Conservation (phyloP, 2,329 filamentous ascomycete species). For the Hypoxylon sp. region DNA sequence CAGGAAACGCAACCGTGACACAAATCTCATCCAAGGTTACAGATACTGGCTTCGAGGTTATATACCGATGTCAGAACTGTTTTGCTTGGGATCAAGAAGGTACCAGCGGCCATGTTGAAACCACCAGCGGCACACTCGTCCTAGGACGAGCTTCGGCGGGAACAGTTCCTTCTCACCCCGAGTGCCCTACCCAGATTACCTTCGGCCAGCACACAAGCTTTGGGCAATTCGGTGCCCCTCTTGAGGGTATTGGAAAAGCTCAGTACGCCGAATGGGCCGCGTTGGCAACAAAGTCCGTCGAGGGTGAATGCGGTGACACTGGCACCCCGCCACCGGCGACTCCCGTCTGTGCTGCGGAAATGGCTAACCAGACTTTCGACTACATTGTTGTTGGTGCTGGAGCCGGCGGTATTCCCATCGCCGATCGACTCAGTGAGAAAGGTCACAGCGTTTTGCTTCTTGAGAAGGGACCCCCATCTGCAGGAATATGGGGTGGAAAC, state of each 20-base stretch:
- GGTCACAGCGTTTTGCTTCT: slow-evolving; percentile 72
- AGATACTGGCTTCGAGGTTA: slow-evolving; percentile 65
- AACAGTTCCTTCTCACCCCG: slow-evolving; percentile 51
- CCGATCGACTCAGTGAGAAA: slow-evolving; percentile 69
- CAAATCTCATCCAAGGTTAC: slow-evolving; percentile 67
- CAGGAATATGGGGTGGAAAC: slow-evolving; percentile 69
- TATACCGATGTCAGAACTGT: slow-evolving; percentile 71
- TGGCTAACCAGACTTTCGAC: slow-evolving; percentile 58
- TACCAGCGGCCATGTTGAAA: slow-evolving; percentile 53
- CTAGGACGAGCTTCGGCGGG: slow-evolving; percentile 65
- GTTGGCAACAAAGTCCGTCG: slow-evolving; percentile 52
- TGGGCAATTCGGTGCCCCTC: slow-evolving; percentile 60
- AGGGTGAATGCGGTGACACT: slow-evolving; percentile 46
- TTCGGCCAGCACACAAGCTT: slow-evolving; percentile 65
- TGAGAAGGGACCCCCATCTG: slow-evolving; percentile 68
- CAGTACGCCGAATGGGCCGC: slow-evolving; percentile 55
- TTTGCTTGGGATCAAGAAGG: slow-evolving; percentile 64
- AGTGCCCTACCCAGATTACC: slow-evolving; percentile 54
- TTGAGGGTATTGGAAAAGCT: slow-evolving; percentile 45
- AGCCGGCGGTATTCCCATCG: slow-evolving; percentile 66
- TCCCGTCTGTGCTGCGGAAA: slow-evolving; percentile 39
- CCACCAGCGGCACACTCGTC: slow-evolving; percentile 54
- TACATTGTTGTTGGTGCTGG: slow-evolving; percentile 70
- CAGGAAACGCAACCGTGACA: slow-evolving; percentile 68
- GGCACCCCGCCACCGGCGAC: slow-evolving; percentile 15